These are phyloP conservation scores for Pyrenula aspistea DNA, from an alignment of 495 filamentous ascomycete species.

Conservation along the genomic window DNA sequence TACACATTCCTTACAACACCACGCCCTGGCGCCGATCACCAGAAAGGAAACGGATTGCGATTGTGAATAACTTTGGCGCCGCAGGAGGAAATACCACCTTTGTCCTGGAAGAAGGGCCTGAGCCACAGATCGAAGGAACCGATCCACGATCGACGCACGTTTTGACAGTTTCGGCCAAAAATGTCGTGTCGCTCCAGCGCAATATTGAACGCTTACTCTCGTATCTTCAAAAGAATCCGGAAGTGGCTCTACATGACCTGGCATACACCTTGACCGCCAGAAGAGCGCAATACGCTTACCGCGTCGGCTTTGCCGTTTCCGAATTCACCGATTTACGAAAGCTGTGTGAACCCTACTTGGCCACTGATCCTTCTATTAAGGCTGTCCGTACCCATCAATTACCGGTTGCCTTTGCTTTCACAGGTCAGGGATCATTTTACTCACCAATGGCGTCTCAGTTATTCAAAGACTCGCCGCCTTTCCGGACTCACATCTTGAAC, in stretches of 20 bases:
- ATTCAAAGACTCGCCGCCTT: slow-evolving; percentile 11
- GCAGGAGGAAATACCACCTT: slow-evolving; percentile 23
- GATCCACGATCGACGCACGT: slow-evolving; percentile 18
- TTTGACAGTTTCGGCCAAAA: slow-evolving; percentile 24
- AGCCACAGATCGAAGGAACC: slow-evolving; percentile 1
- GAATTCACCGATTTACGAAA: slow-evolving; percentile 4
- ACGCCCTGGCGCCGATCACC: slow-evolving; percentile 4
- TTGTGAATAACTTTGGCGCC: slow-evolving; percentile 28
- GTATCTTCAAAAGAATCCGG: slow-evolving; percentile 17
- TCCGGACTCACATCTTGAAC: slow-evolving; percentile 14
- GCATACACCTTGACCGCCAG: slow-evolving; percentile 29
- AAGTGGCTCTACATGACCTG: slow-evolving; percentile 17
- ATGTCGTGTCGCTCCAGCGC: slow-evolving; percentile 15
- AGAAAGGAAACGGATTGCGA: slow-evolving; percentile 12
- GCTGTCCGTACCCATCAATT: slow-evolving; percentile 5
- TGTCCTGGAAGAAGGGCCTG: slow-evolving; percentile 24
- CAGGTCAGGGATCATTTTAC: slow-evolving; percentile 57
- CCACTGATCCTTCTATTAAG: slow-evolving; percentile 5
- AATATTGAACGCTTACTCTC: slow-evolving; percentile 21
- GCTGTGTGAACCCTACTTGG: slow-evolving; percentile 4
- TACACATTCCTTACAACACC: slow-evolving; percentile 11
- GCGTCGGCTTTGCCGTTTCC: slow-evolving; percentile 20
- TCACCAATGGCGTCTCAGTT: slow-evolving; percentile 15
- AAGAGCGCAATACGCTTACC: slow-evolving; percentile 23
- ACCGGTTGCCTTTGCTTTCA: slow-evolving; percentile 49